Percentiles rank a stretch among this genome's conserved stretches.
phyloP scores from a whole-genome alignment of 1,284 basidiomycete species.

The Sparassis latifolia region DNA sequence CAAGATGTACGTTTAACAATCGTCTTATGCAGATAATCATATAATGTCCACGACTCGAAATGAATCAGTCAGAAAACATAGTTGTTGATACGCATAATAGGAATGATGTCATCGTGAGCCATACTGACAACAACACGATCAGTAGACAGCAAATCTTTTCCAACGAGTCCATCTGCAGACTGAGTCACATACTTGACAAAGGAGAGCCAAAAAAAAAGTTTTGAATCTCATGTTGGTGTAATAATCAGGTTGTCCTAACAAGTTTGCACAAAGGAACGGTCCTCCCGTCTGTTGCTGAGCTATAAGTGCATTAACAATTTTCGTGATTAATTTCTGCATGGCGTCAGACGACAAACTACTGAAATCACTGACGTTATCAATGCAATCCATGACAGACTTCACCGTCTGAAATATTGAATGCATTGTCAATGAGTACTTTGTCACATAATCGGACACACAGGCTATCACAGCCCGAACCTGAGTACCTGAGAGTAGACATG shows the following conservation, averaged over 20 bases:
- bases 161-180: too few species aligned
- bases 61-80: too few species aligned
- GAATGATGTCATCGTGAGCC: too few species aligned
- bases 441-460: constrained; percentile 9
- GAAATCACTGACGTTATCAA: neutral
- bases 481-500: constrained; percentile 7
- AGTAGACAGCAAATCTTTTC: too few species aligned
- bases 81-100: too few species aligned
- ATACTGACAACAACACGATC: too few species aligned
- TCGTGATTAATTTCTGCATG: neutral
- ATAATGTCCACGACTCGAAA: too few species aligned
- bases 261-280: constrained; percentile 5
- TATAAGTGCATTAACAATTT: neutral
- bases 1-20: too few species aligned
- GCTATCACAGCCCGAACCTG: constrained; percentile 5
- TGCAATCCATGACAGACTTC: neutral
- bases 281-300: constrained; percentile 1
- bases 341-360: neutral
- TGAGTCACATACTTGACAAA: too few species aligned
- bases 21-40: too few species aligned
- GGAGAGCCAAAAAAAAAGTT: too few species aligned
- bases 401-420: neutral
- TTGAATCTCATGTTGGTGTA: too few species aligned
- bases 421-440: neutral
- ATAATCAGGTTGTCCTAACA: neutral